Evolutionary conservation across 2,329 filamentous ascomycete species (phyloP).

Genomic region (Pseudogymnoascus sp.): DNA sequence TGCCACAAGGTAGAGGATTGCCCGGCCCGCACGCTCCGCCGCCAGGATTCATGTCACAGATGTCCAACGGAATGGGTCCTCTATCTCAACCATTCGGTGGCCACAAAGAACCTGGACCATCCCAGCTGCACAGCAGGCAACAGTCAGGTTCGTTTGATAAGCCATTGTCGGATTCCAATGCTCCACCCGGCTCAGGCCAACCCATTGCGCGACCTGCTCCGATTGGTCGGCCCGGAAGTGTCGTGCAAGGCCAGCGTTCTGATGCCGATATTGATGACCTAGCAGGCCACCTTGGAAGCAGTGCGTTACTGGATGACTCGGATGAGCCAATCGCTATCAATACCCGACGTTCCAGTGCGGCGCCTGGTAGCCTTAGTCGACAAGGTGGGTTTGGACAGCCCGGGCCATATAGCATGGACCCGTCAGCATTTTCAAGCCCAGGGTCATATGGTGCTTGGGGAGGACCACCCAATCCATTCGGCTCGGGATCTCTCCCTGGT

Average conservation of each 20-base stretch:
- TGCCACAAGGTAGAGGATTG: constrained; percentile 41
- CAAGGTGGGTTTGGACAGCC: constrained; percentile 23
- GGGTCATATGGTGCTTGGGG: constrained; percentile 28
- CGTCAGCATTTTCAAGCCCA: constrained; percentile 25
- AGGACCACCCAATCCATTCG: constrained; percentile 28
- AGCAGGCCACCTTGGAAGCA: constrained; percentile 79
- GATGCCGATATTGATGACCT: constrained; percentile 61
- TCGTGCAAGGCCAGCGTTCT: constrained; percentile 45
- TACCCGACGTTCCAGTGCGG: constrained; percentile 27
- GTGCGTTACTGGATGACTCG: constrained; percentile 73
- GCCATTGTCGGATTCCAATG: constrained; percentile 30
- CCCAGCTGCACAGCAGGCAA: constrained; percentile 64
- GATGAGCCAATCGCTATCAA: constrained; percentile 45
- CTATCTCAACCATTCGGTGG: constrained; percentile 31
- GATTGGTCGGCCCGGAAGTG: constrained; percentile 79
- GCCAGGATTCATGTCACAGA: constrained; percentile 38
- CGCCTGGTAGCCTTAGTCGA: constrained; percentile 21
- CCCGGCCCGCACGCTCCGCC: constrained; percentile 41
- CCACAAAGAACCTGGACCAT: constrained; percentile 34
- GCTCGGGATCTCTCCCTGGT: constrained; percentile 27
- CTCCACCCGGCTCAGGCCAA: constrained; percentile 45
- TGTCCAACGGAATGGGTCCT: constrained; percentile 35
- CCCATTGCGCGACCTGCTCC: constrained; percentile 78
- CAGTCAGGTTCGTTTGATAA: constrained; percentile 63
- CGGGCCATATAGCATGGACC: constrained; percentile 26